Conservation (phyloP, 495 filamentous ascomycete genomes). For the Hypoxylon intermedium region DNA sequence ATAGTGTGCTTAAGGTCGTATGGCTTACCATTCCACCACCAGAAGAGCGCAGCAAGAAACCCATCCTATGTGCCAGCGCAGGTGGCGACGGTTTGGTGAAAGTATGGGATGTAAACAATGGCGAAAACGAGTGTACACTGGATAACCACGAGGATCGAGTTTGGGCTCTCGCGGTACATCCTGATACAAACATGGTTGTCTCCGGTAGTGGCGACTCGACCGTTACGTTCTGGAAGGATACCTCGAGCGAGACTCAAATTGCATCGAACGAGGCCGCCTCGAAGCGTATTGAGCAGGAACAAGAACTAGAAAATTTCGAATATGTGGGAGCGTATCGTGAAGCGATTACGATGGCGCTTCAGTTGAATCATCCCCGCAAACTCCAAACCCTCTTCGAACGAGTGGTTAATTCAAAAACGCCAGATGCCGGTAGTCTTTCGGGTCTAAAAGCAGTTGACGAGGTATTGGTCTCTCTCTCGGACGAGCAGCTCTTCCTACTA, state of each 20-base stretch:
- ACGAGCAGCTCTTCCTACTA: conserved; percentile 81
- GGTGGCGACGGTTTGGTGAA: conserved; percentile 97
- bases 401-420: conserved; percentile 69
- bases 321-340: conserved; percentile 83
- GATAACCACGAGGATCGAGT: conserved; percentile 97
- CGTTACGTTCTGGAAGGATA: conserved; percentile 95
- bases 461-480: conserved; percentile 76
- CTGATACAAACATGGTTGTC: conserved; percentile 71
- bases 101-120: conserved; percentile 81
- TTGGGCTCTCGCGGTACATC: conserved; percentile 82
- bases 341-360: conserved; percentile 88
- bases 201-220: conserved; percentile 90
- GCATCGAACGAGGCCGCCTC: conserved; percentile 72
- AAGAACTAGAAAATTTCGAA: conserved; percentile 90
- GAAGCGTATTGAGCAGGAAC: conserved; percentile 87
- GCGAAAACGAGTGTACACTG: conserved; percentile 85
- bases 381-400: conserved; percentile 82
- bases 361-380: conserved; percentile 89
- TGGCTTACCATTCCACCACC: conserved; percentile 75
- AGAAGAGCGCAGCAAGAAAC: conserved; percentile 56
- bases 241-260: conserved; percentile 77
- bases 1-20: conserved; percentile 90
- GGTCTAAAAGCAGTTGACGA: conserved; percentile 83
- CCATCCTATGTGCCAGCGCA: conserved; percentile 77
- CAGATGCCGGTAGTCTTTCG: conserved; percentile 68